Evolutionary conservation across 2,329 filamentous ascomycete species (phyloP), one percentile per base, ranked within the genome.

Genomic region (Cercospora sojina): DNA sequence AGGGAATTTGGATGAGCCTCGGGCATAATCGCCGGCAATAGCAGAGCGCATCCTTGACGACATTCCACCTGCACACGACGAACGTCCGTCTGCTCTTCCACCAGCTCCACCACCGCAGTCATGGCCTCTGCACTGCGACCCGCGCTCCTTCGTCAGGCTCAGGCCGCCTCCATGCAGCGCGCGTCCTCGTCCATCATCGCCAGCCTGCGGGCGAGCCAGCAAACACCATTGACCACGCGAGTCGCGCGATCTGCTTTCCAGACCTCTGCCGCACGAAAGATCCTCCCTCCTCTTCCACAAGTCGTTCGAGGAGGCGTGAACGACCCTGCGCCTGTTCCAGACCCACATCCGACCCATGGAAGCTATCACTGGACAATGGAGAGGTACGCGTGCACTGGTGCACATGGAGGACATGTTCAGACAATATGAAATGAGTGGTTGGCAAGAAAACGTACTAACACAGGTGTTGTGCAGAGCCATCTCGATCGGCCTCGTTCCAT

Each of bases 311-410:
- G 76, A 68, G 69, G 76, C 90, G 92, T 93, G 78, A 99, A 99
- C 82, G 93, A 98, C 77, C 87, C 95, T 64, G 91, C 87, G 32
- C 87, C 87, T 43, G 81, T 97, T 25, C 93, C 93, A 55, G 78
- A 86, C 23, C 82, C 91, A 62, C 87, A 86, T 73, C 88, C 94
- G 49, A 84, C 88, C 64, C 92, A 99, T 83, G 95, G 95, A 74
- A 96, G 91, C 80, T 99, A 98, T 85, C 95, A 99, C 87, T 99
- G 95, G 95, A 91, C 91, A 67, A 97, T 97, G 77, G 95, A 99
- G 85, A 84, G 88, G 86, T 87, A 77, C 41, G 65, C 43, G 41
- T 25, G 77, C 95, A 99, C 85, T 84, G 88, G 86, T 87, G 77
- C 31, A 64, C 38, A 58, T 29, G 49, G 18, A 41, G 20, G n/a